Evolutionary conservation across 768 basidiomycete species (phyloP), one percentile per base, ranked within the genome.

Genomic region (Royoungia palumana): DNA sequence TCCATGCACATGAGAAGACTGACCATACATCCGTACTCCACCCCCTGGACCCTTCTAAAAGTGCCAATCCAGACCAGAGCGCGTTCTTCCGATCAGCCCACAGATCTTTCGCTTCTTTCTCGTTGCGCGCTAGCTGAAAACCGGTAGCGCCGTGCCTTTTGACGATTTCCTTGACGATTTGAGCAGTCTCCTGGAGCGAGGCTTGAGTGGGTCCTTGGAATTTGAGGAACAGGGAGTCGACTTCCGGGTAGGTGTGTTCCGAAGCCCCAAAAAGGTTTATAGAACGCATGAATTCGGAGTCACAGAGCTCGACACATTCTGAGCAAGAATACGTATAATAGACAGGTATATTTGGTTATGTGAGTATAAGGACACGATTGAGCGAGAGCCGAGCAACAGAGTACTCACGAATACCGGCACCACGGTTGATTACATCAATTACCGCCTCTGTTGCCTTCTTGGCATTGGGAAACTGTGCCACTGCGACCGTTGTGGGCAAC

Each of bases 261-360:
- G 78, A 83, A 53, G 70, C 74, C 56, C 80, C 80, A 47, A 70
- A 77, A 37, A 71, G 69, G 65, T 86, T 84, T 34, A 76, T 75
- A 6, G 84, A 77, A 28, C 71, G 66, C 78, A 90, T 85, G 65
- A 83, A 82, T 37, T 74, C 67, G 40, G 81, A 77, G 62, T 95
- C 92, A 22, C 89, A 74, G 7, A 93, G 79, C 58, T 94, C 92
- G 32, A 92, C 81, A 49, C 91, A 94, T 73, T 93, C 89, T 85
- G 27, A 27, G 35, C 44, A 20, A 20, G 11, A 47, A 5, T 30
- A n/a, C 2, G 19, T 11, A 46, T 30, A 22, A 30, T n/a, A 28
- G 6, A 8, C 13, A 40, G 34, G 30, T 4, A 27, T 11, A 22
- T 13, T 20, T 5, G 17, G 10, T 21, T n/a, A 37, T 21, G n/a